phyloP scores from a whole-genome alignment of 2,329 filamentous ascomycete species.

The Rhinocladiella mackenziei region DNA sequence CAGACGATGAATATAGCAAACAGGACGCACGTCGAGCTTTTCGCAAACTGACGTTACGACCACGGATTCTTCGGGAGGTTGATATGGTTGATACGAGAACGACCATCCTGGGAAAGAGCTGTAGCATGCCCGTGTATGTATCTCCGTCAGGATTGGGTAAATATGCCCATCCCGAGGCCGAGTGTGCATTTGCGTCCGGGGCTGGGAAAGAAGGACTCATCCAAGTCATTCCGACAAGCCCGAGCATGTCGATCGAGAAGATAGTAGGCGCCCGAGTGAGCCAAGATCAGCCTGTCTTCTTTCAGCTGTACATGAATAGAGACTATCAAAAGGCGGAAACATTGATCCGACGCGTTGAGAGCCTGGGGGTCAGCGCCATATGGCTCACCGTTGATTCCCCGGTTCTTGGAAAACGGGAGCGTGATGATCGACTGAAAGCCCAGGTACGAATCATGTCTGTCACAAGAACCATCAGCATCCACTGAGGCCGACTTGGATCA shows the following conservation, averaged over 20 bases:
- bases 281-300: constrained; percentile 18
- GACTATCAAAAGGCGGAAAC: constrained; percentile 47
- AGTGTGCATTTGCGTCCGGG: constrained; percentile 36
- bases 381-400: constrained; percentile 29
- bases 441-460: constrained; percentile 32
- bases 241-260: constrained; percentile 12
- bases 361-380: constrained; percentile 19
- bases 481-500: too few species aligned
- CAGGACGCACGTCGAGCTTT: constrained; percentile 36
- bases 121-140: constrained; percentile 41
- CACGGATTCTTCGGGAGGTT: constrained; percentile 44
- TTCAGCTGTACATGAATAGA: constrained; percentile 53
- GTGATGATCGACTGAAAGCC: constrained; percentile 52
- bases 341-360: constrained; percentile 39
- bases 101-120: constrained; percentile 33
- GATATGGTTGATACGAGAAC: constrained; percentile 37
- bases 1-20: constrained; percentile 20
- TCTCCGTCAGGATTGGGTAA: constrained; percentile 42
- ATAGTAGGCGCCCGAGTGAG: constrained; percentile 8
- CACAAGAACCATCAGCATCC: too few species aligned
- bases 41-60: constrained; percentile 46
- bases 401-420: constrained; percentile 51
- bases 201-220: constrained; percentile 34
- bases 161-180: constrained; percentile 35
- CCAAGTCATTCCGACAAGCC: constrained; percentile 12